Evolutionary conservation across 805 yeast genomes (phyloP), one percentile per base, ranked within the genome.

Genomic region (Starmerella floricola): DNA sequence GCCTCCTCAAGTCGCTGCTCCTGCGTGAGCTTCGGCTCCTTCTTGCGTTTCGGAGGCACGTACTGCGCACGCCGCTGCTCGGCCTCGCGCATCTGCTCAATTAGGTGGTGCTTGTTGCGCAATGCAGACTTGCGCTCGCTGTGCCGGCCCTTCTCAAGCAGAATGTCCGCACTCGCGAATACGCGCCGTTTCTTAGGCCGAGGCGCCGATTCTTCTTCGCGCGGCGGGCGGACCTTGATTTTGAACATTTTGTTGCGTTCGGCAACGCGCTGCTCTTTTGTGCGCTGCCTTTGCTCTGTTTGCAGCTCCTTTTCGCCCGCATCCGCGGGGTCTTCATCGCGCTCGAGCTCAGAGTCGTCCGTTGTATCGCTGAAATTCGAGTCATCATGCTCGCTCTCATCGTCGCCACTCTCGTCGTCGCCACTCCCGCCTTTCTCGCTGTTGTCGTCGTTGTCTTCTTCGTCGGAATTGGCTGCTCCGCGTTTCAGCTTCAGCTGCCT

Each of bases 1-100:
- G 98, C 97, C 58, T 85, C 91, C n/a, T 71, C 78, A 34, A 81
- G 60, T 31, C 79, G 65, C 55, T 81, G 84, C 45, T 74, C 85
- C 52, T 80, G 80, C 0, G 91, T 79, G 55, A 76, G 63, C 43
- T 51, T 53, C 24, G 49, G 58, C 18, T 49, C 57, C 38, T 38
- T 43, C 35, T 49, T 45, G n/a, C 44, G 43, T 20, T 45, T 48
- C 0, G 63, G 62, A 2, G 67, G 65, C 15, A 66, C 63, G 38
- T 61, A 55, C 26, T 55, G 56, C 10, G 61, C 61, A 45, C 74
- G 63, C 53, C 79, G 69, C 43, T 71, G 71, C 60, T 82, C 91
- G 46, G 75, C 77, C 52, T 72, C 76, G 43, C 77, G 71, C 50
- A 88, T 63, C 52, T 78, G 77, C 56, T 81, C 75, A 31, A 79